Conservation (phyloP, 129 eudicot species). For the Centaurea solstitialis region DNA sequence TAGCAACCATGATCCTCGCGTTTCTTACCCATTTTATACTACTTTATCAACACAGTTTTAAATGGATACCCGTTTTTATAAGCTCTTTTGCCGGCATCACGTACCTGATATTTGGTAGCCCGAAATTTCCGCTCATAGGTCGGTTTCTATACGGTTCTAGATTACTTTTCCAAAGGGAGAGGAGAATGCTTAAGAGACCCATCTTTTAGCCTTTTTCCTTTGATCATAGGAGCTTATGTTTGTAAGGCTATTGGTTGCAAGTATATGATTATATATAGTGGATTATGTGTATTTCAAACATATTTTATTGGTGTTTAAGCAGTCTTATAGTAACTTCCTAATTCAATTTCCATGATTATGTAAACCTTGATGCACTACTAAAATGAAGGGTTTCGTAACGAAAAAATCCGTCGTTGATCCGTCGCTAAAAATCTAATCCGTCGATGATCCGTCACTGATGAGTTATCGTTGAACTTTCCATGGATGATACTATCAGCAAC, state of each 20-base stretch:
- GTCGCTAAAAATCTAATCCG: too few species aligned
- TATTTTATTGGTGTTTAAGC: too few species aligned
- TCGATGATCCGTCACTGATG: too few species aligned
- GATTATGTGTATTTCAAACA: too few species aligned
- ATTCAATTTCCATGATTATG: too few species aligned
- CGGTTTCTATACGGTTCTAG: not conserved
- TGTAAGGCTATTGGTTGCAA: not conserved
- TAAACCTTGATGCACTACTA: too few species aligned
- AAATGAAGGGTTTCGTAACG: too few species aligned
- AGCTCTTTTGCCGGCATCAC: not conserved
- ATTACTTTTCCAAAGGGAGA: not conserved
- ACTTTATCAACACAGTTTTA: not conserved
- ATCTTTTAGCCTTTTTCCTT: not conserved
- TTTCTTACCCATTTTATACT: not conserved
- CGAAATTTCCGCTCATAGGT: not conserved
- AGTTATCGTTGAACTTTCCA: too few species aligned
- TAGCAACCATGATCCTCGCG: slow-evolving; percentile 1
- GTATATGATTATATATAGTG: not conserved
- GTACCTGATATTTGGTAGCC: not conserved
- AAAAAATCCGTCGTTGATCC: too few species aligned
- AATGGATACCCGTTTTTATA: not conserved
- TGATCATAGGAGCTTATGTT: not conserved
- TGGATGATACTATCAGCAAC: too few species aligned
- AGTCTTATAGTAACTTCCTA: too few species aligned
- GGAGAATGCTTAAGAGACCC: not conserved